Evolutionary conservation across 192 early-diverging fungal genomes (phyloP), one percentile per base, ranked within the genome.

Genomic region (Umbelopsis sp.): DNA sequence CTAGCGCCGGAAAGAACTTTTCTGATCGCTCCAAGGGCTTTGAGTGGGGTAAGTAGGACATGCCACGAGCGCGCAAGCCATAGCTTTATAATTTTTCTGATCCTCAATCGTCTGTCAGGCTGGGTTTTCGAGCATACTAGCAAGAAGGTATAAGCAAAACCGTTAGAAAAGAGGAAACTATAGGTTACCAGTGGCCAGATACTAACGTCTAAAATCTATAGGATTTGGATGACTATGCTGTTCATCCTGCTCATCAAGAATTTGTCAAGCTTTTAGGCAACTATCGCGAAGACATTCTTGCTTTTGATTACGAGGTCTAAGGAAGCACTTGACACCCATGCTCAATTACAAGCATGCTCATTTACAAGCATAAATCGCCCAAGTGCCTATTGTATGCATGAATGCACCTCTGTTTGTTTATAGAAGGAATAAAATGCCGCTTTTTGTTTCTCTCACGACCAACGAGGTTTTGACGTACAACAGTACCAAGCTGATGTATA

Each of bases 121-220:
- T 77, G 75, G 75, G 75, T 77, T 18, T 67, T 77, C 7, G 75
- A 77, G 49, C 64, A 72, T 27, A 67, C 69, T 11, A 71, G 49
- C n/a, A 72, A 77, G 47, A 71, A 77, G 75, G 75, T 77, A 77
- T 49, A 25, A 35, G 7, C 25, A 64, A 55, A 53, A 49, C 66
- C 27, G 27, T 30, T 30, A 30, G 3, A 30, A 1, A 67, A 20
- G 3, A 8, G n/a, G 11, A 45, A 9, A 5, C 16, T 18, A 6
- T 41, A 41, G 10, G 1, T 41, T 46, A 12, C n/a, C 44, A 2
- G 13, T n/a, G 13, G 44, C 18, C 4, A 18, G 27, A 41, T 46
- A 12, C 22, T 64, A 18, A 61, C 25, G 8, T 21, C 27, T 10
- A 5, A 22, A 18, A 50, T 23, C 0, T 27, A 48, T 55, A 75